A percentile compares a stretch with the other conserved stretches of the same genome.
These are phyloP conservation scores for Penicillium capsulatum DNA, from an alignment of 2,329 filamentous ascomycete genomes.

Conservation along the genomic window DNA sequence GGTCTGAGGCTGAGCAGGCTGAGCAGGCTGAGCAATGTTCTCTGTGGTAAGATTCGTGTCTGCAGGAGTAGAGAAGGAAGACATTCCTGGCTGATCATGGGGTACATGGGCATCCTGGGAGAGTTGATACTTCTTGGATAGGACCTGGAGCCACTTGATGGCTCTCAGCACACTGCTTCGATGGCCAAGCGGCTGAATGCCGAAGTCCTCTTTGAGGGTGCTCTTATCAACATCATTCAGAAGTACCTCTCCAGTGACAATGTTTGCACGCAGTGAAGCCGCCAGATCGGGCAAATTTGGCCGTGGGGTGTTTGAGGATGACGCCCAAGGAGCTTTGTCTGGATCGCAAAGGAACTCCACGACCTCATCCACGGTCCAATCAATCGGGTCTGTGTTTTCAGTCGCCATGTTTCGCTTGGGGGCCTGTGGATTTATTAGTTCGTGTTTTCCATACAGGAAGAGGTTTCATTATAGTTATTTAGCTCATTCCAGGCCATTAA, in stretches of 20 bases:
- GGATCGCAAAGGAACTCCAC: slow-evolving; percentile 61
- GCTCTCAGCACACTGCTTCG: slow-evolving; percentile 56
- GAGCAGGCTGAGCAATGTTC: no score
- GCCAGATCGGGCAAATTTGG: slow-evolving; percentile 55
- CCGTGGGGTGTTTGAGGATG: slow-evolving; percentile 35
- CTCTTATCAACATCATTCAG: slow-evolving; percentile 51
- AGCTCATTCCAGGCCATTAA: no score
- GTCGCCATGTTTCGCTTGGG: slow-evolving; percentile 22
- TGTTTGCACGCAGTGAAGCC: slow-evolving; percentile 54
- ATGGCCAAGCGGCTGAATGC: slow-evolving; percentile 56
- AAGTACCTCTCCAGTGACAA: slow-evolving; percentile 62
- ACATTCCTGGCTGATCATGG: no score
- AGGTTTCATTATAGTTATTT: no score
- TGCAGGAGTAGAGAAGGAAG: no score
- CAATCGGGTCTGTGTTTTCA: slow-evolving; percentile 60
- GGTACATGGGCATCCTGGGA: not conserved
- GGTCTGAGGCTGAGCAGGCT: no score
- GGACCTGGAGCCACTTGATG: slow-evolving; percentile 53
- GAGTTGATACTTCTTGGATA: slow-evolving; percentile 50
- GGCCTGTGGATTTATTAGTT: slow-evolving; percentile 4
- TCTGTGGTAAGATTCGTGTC: no score
- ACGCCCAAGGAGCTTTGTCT: slow-evolving; percentile 43
- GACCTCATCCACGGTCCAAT: slow-evolving; percentile 67
- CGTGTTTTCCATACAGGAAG: no score
- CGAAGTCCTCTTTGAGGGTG: slow-evolving; percentile 50